A percentile compares a stretch with the other conserved stretches of the same genome.
These are phyloP conservation scores for Vitis hybrid DNA, from an alignment of 177 flowering plant genomes.

Conservation along the genomic window DNA sequence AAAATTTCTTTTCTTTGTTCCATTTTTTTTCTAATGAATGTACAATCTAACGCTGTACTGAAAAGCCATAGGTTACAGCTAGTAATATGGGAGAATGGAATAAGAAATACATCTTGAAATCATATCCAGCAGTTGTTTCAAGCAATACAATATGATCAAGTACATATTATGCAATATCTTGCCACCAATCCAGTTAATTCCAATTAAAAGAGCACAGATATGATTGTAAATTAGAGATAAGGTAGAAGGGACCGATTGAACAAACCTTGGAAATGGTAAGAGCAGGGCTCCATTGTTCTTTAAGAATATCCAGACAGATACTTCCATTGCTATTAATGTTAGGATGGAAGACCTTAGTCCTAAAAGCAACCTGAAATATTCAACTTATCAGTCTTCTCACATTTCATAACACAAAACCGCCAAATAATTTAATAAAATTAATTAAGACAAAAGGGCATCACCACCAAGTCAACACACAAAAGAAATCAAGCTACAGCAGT, in stretches of 20 bases:
- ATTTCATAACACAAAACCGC: background rate
- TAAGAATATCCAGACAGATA: conserved; percentile 32
- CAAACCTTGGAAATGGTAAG: conserved; percentile 35
- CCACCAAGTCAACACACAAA: background rate
- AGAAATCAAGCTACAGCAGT: background rate
- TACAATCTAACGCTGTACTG: no score
- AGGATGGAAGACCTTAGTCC: conserved; percentile 46
- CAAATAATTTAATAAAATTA: background rate
- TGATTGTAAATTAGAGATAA: background rate
- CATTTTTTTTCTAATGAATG: no score
- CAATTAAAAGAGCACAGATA: background rate
- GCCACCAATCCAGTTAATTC: background rate
- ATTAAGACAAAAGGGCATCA: background rate
- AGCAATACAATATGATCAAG: background rate
- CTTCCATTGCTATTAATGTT: conserved; percentile 35
- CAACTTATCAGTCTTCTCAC: background rate
- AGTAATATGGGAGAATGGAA: no score
- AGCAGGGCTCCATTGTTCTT: conserved; percentile 38
- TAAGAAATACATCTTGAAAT: no score
- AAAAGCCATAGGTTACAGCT: no score
- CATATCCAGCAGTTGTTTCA: background rate
- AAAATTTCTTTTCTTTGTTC: no score
- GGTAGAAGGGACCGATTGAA: background rate
- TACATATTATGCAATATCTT: background rate
- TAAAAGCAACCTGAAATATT: conserved; percentile 36